Base-by-base conservation (phyloP, 2,329 filamentous ascomycete genomes). In the Fusarium verrucosum region DNA sequence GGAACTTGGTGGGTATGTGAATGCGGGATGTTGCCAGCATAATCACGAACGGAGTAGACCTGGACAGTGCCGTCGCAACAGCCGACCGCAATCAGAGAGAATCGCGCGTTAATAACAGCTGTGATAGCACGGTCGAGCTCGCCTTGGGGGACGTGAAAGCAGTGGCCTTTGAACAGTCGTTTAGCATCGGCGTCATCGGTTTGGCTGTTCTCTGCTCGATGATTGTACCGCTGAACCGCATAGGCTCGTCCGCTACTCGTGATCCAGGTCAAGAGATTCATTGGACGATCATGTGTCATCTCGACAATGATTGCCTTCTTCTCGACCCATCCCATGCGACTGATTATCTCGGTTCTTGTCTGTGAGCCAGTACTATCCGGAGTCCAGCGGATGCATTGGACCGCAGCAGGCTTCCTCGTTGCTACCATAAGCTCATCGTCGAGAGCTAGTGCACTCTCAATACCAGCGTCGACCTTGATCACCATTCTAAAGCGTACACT, bases 381-480 rank as follows among this genome's bases (percentile, higher is more conserved):
- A 1, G 90, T 91, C 95, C 95, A 99, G 57, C 91, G 88, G 69
- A 99, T 98, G 78, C 94, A 97, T 77, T 99, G 95, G 16, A 98
- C 88, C n/a, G 95, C 94, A 1, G 94, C 89, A 5, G 95, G 95
- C 73, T 95, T 97, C 55, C 87, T 84, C 1, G 95, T 99, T 6
- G 95, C 92, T 49, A 99, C 94, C 20, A 98, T 84, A 36, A 99
- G 82, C 76, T 98, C 95, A 53, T 97, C 92, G 67, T 98, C 95
- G 20, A 98, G 83, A 4, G 95, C 94, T 51, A 98, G 80, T 11
- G 92, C 92, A 71, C 89, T 92, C 68, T 89, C 89, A 70, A 99
- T 97, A 4, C 95, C 95, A 4, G 95, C 95, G 77, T 99, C 95
- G 17, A 99, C 92, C 75, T 96, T 96, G 73, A 99, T 98, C 14